A percentile compares a stretch with the other conserved stretches of the same genome.
These are phyloP conservation scores for Cercospora zeae-maydis DNA, from an alignment of 2,329 filamentous ascomycete genomes.

Conservation along the genomic window DNA sequence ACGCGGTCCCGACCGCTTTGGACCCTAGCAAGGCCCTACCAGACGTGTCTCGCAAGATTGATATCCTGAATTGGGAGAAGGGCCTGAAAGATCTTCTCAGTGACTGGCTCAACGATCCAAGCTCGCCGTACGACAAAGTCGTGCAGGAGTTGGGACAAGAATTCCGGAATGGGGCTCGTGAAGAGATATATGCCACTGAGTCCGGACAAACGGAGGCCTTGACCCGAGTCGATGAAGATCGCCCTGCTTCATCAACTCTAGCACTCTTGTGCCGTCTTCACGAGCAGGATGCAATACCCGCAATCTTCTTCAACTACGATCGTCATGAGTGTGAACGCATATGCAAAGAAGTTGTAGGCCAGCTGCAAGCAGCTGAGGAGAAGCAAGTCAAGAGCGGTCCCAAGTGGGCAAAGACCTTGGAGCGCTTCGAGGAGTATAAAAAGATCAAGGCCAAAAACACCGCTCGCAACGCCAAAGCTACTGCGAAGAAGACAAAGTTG, in stretches of 20 bases:
- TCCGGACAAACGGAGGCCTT: conserved; percentile 10
- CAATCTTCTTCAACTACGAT: conserved; percentile 75
- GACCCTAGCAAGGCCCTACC: conserved; percentile 51
- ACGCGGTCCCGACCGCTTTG: conserved; percentile 48
- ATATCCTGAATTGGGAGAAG: conserved; percentile 64
- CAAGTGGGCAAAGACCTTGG: conserved; percentile 60
- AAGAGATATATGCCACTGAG: conserved; percentile 27
- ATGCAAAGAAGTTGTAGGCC: conserved; percentile 48
- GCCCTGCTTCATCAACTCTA: conserved; percentile 46
- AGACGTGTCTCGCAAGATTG: conserved; percentile 57
- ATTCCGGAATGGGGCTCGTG: conserved; percentile 27
- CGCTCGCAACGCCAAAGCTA: conserved; percentile 34
- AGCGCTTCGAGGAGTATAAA: conserved; percentile 57
- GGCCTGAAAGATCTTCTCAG: conserved; percentile 57
- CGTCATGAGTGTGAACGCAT: conserved; percentile 61
- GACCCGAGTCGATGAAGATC: conserved; percentile 10
- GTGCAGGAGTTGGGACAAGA: conserved; percentile 47
- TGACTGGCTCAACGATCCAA: conserved; percentile 56
- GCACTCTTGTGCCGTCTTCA: conserved; percentile 60
- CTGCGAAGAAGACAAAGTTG: conserved; percentile 42
- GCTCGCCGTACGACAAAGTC: conserved; percentile 53
- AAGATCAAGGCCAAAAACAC: conserved; percentile 43
- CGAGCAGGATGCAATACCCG: conserved; percentile 63
- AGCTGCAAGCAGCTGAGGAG: conserved; percentile 55
- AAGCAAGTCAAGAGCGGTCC: conserved; percentile 55